phyloP scores from a whole-genome alignment of 352 stramenopile species.

The Phytophthora macrochlamydospora region DNA sequence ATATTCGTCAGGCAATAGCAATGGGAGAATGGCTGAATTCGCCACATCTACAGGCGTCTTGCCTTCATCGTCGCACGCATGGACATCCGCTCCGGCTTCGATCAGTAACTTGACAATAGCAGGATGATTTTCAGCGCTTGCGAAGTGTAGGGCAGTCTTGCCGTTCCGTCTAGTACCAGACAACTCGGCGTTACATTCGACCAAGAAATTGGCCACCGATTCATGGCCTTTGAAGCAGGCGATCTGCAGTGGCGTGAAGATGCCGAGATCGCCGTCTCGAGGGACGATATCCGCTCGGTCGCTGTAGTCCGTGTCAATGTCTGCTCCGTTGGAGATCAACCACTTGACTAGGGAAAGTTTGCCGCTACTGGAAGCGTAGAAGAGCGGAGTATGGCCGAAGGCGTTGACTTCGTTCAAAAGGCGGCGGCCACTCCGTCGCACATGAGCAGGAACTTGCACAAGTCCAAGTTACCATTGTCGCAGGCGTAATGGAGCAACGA shows the following conservation, averaged over 20 bases:
- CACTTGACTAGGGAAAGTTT: slow-evolving; percentile 82
- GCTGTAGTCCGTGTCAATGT: slow-evolving; percentile 86
- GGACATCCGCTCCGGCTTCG: slow-evolving; percentile 68
- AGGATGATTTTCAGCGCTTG: slow-evolving; percentile 63
- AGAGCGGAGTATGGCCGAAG: slow-evolving; percentile 80
- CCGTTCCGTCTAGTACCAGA: slow-evolving; percentile 66
- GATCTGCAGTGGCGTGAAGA: slow-evolving; percentile 84
- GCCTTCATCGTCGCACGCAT: slow-evolving; percentile 62
- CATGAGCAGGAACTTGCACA: slow-evolving; percentile 85
- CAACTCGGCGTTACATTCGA: slow-evolving; percentile 84
- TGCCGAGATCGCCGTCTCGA: slow-evolving; percentile 61
- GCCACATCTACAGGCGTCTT: slow-evolving; percentile 75
- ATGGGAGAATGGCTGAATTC: slow-evolving; percentile 42
- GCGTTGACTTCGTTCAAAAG: slow-evolving; percentile 80
- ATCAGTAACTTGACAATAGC: slow-evolving; percentile 69
- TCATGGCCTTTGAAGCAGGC: slow-evolving; percentile 77
- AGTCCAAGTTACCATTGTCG: slow-evolving; percentile 83
- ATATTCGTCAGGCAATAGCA: slow-evolving; percentile 58
- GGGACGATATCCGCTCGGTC: slow-evolving; percentile 51
- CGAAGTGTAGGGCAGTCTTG: slow-evolving; percentile 79
- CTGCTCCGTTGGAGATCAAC: slow-evolving; percentile 82
- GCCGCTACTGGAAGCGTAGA: slow-evolving; percentile 78
- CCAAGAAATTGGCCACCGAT: slow-evolving; percentile 73
- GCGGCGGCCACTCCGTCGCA: slow-evolving; percentile 54
- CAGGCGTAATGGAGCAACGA: slow-evolving; percentile 83